phyloP scores from a whole-genome alignment of 2,329 filamentous ascomycete genomes.

The Diaporthe velutina region DNA sequence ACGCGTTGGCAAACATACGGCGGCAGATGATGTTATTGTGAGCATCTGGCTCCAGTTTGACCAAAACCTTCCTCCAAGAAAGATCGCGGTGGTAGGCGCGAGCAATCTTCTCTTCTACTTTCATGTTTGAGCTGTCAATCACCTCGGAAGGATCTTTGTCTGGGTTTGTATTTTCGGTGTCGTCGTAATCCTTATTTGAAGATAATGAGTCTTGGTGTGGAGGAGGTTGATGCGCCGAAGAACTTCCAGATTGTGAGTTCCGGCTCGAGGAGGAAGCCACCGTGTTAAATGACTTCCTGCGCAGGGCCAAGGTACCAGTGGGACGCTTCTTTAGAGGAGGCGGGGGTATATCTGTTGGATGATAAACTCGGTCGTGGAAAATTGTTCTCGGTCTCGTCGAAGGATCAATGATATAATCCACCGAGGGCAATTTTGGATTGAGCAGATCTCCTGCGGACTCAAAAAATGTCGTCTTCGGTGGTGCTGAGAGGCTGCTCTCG shows the following conservation, averaged over 20 bases:
- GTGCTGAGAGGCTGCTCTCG: constrained; percentile 69
- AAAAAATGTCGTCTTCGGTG: constrained; percentile 92
- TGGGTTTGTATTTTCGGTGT: constrained; percentile 60
- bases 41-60: constrained; percentile 94
- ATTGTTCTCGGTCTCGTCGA: constrained; percentile 87
- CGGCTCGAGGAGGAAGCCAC: constrained; percentile 35
- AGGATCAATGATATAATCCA: constrained; percentile 87
- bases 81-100: constrained; percentile 92
- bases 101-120: constrained; percentile 97
- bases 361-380: constrained; percentile 96
- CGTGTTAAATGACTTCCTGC: constrained; percentile 45
- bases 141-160: constrained; percentile 60
- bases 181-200: constrained; percentile 66
- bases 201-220: constrained; percentile 58
- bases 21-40: constrained; percentile 99
- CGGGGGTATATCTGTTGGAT: constrained; percentile 90
- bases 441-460: constrained; percentile 94
- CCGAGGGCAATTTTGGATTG: constrained; percentile 86
- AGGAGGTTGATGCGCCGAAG: constrained; percentile 52
- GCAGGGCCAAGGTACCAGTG: constrained; percentile 51
- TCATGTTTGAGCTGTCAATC: constrained; percentile 77
- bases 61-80: constrained; percentile 96
- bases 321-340: constrained; percentile 74
- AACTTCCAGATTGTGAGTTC: constrained; percentile 46
- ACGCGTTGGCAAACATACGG: constrained; percentile 96